Base-by-base conservation (phyloP, 352 stramenopile species). In the Phytopythium helicoides region DNA sequence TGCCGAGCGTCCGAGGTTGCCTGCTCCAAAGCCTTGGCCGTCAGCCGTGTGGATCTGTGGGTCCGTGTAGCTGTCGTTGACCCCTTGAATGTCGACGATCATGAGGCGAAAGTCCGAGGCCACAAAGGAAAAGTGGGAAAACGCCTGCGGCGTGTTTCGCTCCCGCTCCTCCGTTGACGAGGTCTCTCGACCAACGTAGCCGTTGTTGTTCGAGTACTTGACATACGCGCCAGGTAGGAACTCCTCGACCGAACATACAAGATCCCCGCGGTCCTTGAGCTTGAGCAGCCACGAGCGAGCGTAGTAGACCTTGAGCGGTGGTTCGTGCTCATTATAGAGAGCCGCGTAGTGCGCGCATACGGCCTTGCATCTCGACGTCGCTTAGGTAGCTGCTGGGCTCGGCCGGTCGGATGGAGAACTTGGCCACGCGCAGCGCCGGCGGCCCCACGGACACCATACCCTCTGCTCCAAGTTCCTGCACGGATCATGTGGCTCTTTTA, bases 351-450 rank as follows among this genome's bases (percentile, higher is more conserved):
- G 81, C 4, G 81, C 82, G 58, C 86, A 95, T 11, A 92, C 81
- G 6, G 86, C 83, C 60, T n/a, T 95, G 86, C 86, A 94, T 94
- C 64, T 95, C 86, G 19, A 95, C 86, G 36, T 95, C 86, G 57
- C 83, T 89, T 42, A 91, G 62, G 51, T 93, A 93, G 0, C 80
- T 81, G 18, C 74, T 89, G 5, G 81, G 78, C 18, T 88, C 83
- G 10, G 74, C 79, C 7, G 63, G 61, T 22, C 76, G 69, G 28
- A 88, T 78, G 57, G 69, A 90, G 44, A 91, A 73, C 68, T 93
- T 93, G 19, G 83, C 83, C 2, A 93, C 81, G 1, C 86, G 48
- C 31, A 93, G 51, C 23, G 73, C 55, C 39, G 66, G 64, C 19
- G 61, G 26, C 54, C 28, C 18, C 14, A 38, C 64, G 42, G 34